Evolutionary conservation across 2,329 filamentous ascomycete species (phyloP).

Genomic region (Fusarium compactum): DNA sequence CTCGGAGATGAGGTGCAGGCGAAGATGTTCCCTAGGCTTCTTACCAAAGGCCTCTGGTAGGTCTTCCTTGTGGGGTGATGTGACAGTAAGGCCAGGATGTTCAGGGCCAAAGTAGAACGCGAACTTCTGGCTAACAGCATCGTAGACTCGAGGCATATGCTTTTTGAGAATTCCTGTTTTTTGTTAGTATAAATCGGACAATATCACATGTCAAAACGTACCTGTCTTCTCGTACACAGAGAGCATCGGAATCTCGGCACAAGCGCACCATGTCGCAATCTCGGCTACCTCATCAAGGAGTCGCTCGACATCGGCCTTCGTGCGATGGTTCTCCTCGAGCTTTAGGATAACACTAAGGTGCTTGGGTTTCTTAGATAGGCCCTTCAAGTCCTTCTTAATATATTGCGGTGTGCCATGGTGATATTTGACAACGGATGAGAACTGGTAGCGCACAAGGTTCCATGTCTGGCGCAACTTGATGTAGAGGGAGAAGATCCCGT

Average conservation of each 20-base stretch:
- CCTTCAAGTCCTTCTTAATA: conserved; percentile 86
- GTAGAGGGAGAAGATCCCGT: conserved; percentile 88
- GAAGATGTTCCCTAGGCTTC: conserved; percentile 58
- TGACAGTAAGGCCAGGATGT: conserved; percentile 75
- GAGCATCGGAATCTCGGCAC: conserved; percentile 86
- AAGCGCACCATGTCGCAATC: conserved; percentile 91
- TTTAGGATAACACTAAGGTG: conserved; percentile 90
- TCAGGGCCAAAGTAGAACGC: conserved; percentile 86
- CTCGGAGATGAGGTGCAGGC: conserved; percentile 83
- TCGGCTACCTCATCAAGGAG: conserved; percentile 93
- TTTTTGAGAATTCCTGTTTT: conserved; percentile 83
- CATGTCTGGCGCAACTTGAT: conserved; percentile 84
- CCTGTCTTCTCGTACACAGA: conserved; percentile 94
- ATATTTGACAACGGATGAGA: conserved; percentile 88
- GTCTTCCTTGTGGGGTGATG: conserved; percentile 58
- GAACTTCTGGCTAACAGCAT: conserved; percentile 82
- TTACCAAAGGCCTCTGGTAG: conserved; percentile 48
- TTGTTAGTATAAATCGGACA: conserved; percentile 19
- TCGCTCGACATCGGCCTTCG: conserved; percentile 81
- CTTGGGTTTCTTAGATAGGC: conserved; percentile 78
- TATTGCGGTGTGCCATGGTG: conserved; percentile 96
- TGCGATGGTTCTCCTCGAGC: conserved; percentile 75
- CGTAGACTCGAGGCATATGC: conserved; percentile 86
- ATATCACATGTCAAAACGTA: conserved; percentile 53
- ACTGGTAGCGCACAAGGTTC: conserved; percentile 80